A percentile compares a stretch with the other conserved stretches of the same genome.
Conservation (phyloP, 805 yeast genomes). For the Barnettozyma sucrosica region DNA sequence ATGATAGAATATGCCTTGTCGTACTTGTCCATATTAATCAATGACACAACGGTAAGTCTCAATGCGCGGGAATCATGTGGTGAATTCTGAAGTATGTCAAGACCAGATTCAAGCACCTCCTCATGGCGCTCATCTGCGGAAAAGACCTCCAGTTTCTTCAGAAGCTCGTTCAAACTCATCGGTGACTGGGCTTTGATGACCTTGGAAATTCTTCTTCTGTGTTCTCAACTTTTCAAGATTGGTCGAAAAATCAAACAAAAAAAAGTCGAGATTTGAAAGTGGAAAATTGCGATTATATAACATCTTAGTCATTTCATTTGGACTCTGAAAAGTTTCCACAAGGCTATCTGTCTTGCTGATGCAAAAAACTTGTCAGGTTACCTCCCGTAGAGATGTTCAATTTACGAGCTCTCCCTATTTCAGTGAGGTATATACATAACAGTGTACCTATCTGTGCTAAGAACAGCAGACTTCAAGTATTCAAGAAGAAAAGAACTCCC, state of each 20-base stretch:
- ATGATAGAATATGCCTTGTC: slow-evolving; percentile 43
- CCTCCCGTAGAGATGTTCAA: not conserved
- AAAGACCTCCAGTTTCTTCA: slow-evolving; percentile 23
- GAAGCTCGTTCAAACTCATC: slow-evolving; percentile 24
- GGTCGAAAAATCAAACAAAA: not conserved
- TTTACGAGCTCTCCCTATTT: not conserved
- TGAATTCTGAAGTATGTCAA: slow-evolving; percentile 22
- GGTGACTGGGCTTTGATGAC: not conserved
- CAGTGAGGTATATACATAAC: slow-evolving; percentile 1
- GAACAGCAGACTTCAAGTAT: slow-evolving; percentile 8
- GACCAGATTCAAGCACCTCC: slow-evolving; percentile 23
- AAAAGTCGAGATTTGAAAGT: too few relatives aligned
- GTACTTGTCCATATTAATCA: slow-evolving; percentile 63
- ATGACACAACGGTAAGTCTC: slow-evolving; percentile 48
- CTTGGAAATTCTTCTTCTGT: not conserved
- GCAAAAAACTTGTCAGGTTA: not conserved
- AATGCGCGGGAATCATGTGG: slow-evolving; percentile 30
- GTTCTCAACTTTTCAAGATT: not conserved
- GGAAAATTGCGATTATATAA: too few relatives aligned
- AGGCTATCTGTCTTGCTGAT: not conserved
- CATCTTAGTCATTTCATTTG: not conserved
- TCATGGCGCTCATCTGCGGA: slow-evolving; percentile 19
- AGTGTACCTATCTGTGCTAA: not conserved
- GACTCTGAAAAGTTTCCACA: not conserved
- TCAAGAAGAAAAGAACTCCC: slow-evolving; percentile 6